Percentiles rank a stretch among this genome's conserved stretches.
phyloP scores from a whole-genome alignment of 805 yeast species.

The Ogataea nonfermentans region DNA sequence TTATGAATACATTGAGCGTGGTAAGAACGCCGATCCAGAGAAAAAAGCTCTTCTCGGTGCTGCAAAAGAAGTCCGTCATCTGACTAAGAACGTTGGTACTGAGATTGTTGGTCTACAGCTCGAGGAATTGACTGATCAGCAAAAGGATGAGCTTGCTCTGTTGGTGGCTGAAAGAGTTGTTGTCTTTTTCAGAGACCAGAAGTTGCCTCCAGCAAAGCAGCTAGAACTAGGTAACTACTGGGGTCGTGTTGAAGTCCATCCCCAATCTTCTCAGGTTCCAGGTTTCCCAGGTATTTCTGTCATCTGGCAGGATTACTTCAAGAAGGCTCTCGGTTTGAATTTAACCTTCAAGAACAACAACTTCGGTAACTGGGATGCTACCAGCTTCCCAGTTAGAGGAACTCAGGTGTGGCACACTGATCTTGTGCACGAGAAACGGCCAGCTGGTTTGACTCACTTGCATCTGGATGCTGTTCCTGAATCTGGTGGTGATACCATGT shows the following conservation, averaged over 20 bases:
- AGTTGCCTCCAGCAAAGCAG: constrained; percentile 43
- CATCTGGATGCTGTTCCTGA: constrained; percentile 49
- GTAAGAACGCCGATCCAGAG: constrained; percentile 39
- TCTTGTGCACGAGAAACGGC: constrained; percentile 53
- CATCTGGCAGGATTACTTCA: constrained; percentile 41
- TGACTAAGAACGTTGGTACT: constrained; percentile 49
- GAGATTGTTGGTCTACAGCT: constrained; percentile 48
- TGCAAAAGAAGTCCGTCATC: constrained; percentile 40
- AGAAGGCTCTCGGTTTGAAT: constrained; percentile 24
- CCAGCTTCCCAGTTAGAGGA: constrained; percentile 13
- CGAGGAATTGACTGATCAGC: constrained; percentile 40
- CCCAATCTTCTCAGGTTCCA: constrained; percentile 36
- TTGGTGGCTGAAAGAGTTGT: constrained; percentile 49
- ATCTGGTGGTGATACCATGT: constrained; percentile 57
- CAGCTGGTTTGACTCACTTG: constrained; percentile 55
- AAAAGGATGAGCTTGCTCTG: constrained; percentile 47
- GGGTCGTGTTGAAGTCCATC: constrained; percentile 44
- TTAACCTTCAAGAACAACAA: constrained; percentile 25
- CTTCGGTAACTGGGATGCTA: constrained; percentile 21
- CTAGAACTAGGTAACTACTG: constrained; percentile 44
- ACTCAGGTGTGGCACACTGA: constrained; percentile 50
- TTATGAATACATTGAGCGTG: constrained; percentile 36
- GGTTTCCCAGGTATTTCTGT: constrained; percentile 39
- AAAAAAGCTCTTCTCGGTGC: constrained; percentile 42
- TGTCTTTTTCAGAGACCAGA: constrained; percentile 50